Evolutionary conservation across 139 green algal species (phyloP).

Genomic region (Tetraselmis chui): DNA sequence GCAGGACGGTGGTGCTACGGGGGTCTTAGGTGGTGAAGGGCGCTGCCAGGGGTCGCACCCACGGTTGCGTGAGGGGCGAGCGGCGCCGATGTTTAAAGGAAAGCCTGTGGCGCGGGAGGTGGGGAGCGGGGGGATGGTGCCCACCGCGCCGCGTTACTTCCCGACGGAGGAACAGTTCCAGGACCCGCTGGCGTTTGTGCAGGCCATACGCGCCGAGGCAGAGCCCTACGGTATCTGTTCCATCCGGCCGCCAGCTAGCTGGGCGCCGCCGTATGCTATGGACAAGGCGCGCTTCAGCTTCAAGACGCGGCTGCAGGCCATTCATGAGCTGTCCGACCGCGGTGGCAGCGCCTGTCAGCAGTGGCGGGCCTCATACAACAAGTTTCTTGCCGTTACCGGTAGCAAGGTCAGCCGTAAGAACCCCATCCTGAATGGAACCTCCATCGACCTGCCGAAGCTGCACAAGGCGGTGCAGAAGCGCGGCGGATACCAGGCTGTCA

Average conservation of each 20-base stretch:
- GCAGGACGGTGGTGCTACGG: too few relatives aligned
- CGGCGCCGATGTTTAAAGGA: not conserved
- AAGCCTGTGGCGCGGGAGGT: not conserved
- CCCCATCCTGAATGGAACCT: constrained; percentile 54
- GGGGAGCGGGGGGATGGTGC: constrained; percentile 33
- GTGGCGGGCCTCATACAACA: constrained; percentile 22
- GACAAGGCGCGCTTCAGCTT: constrained; percentile 51
- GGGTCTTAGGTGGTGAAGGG: too few relatives aligned
- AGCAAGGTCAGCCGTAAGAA: constrained; percentile 34
- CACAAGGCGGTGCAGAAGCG: constrained; percentile 46
- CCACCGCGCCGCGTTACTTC: constrained; percentile 51
- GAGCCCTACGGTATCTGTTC: constrained; percentile 72
- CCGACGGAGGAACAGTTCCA: constrained; percentile 62
- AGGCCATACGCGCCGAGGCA: constrained; percentile 38
- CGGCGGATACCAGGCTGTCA: constrained; percentile 61
- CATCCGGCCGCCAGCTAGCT: constrained; percentile 78
- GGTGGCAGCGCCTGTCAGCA: not conserved
- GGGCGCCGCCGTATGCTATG: constrained; percentile 55
- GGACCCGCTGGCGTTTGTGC: constrained; percentile 69
- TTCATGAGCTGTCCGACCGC: constrained; percentile 73
- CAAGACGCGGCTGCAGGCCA: constrained; percentile 60
- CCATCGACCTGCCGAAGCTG: constrained; percentile 67
- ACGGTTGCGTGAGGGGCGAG: not conserved
- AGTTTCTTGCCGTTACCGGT: constrained; percentile 39
- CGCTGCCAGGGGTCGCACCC: not conserved